phyloP scores from a whole-genome alignment of 2,329 filamentous ascomycete species.

The Pseudocercospora musae region DNA sequence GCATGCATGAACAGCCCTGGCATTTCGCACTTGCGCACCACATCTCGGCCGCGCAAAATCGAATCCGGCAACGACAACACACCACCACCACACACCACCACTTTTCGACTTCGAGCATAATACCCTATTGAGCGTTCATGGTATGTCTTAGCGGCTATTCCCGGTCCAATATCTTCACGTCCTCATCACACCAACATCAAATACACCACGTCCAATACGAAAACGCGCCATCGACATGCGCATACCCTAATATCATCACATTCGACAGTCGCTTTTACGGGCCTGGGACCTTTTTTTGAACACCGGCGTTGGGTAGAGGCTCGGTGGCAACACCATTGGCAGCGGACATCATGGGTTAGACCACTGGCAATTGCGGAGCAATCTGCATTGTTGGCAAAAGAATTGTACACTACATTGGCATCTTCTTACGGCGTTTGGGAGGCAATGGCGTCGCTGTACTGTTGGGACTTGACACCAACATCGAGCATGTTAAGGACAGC shows the following conservation, averaged over 20 bases:
- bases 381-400: conserved; percentile 20
- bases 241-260: conserved; percentile 1
- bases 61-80: conserved; percentile 1
- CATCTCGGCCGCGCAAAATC: conserved; percentile 1
- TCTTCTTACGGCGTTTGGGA: conserved; percentile 15
- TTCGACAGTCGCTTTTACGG: conserved; percentile 10
- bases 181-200: not conserved
- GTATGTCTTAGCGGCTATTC: conserved; percentile 13
- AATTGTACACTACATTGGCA: conserved; percentile 18
- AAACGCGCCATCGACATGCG: conserved; percentile 4
- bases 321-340: conserved; percentile 18
- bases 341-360: conserved; percentile 18
- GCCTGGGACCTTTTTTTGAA: conserved; percentile 8
- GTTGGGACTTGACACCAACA: not conserved
- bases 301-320: conserved; percentile 23
- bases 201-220: too few relatives aligned
- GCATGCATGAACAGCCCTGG: conserved; percentile 1
- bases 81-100: not conserved
- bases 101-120: conserved; percentile 20
- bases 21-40: conserved; percentile 6
- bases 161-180: conserved; percentile 6
- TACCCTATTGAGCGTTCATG: conserved; percentile 23
- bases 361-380: conserved; percentile 18
- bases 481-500: not conserved
- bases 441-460: not conserved